Evolutionary conservation across 768 basidiomycete species (phyloP), one percentile per base, ranked within the genome.

Genomic region (Cystobasidium tubakii): DNA sequence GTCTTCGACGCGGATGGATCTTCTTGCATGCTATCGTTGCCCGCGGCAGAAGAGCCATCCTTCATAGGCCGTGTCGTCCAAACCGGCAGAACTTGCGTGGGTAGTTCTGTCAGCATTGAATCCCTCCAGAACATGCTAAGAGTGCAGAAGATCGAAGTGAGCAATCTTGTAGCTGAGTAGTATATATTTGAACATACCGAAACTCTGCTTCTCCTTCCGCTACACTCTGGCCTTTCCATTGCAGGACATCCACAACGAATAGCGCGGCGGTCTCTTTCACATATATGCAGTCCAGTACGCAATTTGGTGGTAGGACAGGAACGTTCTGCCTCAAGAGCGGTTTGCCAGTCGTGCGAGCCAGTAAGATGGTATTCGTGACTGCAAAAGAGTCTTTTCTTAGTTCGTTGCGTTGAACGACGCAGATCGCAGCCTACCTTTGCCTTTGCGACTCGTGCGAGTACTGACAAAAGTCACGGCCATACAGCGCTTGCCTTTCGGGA

Each of bases 241-340:
- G 50, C 21, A 74, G 29, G 1, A 74, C 31, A 46, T 74, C 73
- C 13, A 55, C 25, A 25, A 54, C 44, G 42, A 65, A 74, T 1
- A 74, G 44, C 7, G 53, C 27, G 53, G 7, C n/a, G 1, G 43
- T 7, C 23, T 72, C 73, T 34, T 21, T 63, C 55, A 55, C 19
- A 50, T 66, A 74, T 44, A 74, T 55, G 66, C 71, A 73, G 44
- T 74, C 73, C 12, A 74, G 46, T 13, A 73, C 72, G 23, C 72
- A 74, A 50, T 66, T 43, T 23, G 62, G 50, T 19, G 73, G 73
- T 10, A 66, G 73, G 1, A 39, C 25, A 1, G 64, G 50, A 9
- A 66, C 36, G 23, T 31, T n/a, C 36, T 55, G 66, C 27, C 73
- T 42, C 4, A 39, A 19, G 9, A 74, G 43, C 9, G 73, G 73